Percentiles rank a stretch among this genome's conserved stretches.
phyloP scores from a whole-genome alignment of 2,329 filamentous ascomycete species.

The Thelonectria rubi region DNA sequence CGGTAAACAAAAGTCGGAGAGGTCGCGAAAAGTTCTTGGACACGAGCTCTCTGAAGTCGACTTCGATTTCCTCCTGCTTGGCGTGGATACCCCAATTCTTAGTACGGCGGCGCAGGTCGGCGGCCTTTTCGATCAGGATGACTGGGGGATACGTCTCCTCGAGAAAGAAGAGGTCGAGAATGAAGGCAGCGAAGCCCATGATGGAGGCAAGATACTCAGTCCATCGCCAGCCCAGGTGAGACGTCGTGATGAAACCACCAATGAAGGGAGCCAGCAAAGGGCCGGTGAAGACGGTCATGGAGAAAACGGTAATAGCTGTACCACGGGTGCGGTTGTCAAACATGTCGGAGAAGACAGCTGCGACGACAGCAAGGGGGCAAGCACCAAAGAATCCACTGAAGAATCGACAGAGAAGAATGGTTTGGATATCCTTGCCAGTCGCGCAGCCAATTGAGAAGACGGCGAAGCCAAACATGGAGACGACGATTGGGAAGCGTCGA shows the following conservation, averaged over 20 bases:
- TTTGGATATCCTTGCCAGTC: slow-evolving; percentile 73
- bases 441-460: slow-evolving; percentile 73
- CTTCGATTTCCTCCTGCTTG: slow-evolving; percentile 76
- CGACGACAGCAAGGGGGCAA: slow-evolving; percentile 73
- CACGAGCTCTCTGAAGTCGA: slow-evolving; percentile 70
- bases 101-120: slow-evolving; percentile 69
- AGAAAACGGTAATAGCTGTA: slow-evolving; percentile 55
- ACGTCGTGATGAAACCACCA: slow-evolving; percentile 72
- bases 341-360: slow-evolving; percentile 77
- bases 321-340: slow-evolving; percentile 71
- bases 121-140: slow-evolving; percentile 69
- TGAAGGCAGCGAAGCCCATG: slow-evolving; percentile 69
- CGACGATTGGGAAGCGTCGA: slow-evolving; percentile 67
- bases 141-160: slow-evolving; percentile 76
- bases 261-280: slow-evolving; percentile 74
- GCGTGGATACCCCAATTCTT: slow-evolving; percentile 77
- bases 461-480: slow-evolving; percentile 74
- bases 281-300: slow-evolving; percentile 67
- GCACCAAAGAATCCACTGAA: slow-evolving; percentile 78
- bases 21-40: slow-evolving; percentile 74
- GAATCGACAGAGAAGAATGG: slow-evolving; percentile 76
- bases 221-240: slow-evolving; percentile 76
- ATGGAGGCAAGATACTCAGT: slow-evolving; percentile 71
- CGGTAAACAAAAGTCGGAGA: slow-evolving; percentile 70
- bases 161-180: slow-evolving; percentile 69